Evolutionary conservation across 1,284 basidiomycete species (phyloP).

Genomic region (Pterulicium gracile): DNA sequence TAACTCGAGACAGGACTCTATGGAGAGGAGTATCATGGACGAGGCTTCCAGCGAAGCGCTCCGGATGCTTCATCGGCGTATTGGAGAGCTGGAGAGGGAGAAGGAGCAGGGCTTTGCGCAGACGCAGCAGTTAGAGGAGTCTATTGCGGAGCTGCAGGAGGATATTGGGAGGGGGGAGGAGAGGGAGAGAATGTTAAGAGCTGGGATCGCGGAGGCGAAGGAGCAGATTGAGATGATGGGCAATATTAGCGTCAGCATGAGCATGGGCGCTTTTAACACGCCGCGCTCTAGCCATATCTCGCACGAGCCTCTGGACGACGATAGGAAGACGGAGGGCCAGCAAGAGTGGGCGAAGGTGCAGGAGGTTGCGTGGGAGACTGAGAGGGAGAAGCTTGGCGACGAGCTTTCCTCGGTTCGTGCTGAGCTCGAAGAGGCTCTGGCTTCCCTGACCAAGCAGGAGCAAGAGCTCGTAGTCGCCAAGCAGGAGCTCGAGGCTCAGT

Average conservation of each 20-base stretch:
- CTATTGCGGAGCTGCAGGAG: conserved; percentile 31
- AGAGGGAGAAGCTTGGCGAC: conserved; percentile 27
- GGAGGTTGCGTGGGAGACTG: conserved; percentile 38
- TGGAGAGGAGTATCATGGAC: conserved; percentile 68
- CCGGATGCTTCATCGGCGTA: conserved; percentile 52
- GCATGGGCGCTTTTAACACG: conserved; percentile 12
- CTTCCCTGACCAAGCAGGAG: conserved; percentile 28
- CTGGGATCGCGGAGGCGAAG: conserved; percentile 38
- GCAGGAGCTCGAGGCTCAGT: conserved; percentile 50
- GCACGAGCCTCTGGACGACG: neutral
- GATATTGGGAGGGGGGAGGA: conserved; percentile 40
- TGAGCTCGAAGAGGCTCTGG: conserved; percentile 29
- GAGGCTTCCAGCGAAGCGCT: conserved; percentile 64
- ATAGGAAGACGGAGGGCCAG: conserved; percentile 24
- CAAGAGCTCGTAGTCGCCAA: conserved; percentile 39
- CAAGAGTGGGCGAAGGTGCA: conserved; percentile 26
- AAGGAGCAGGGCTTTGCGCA: conserved; percentile 32
- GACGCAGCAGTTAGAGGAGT: conserved; percentile 4
- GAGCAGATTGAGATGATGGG: conserved; percentile 49
- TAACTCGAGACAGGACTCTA: conserved; percentile 48
- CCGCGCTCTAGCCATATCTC: neutral
- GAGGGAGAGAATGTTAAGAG: conserved; percentile 36
- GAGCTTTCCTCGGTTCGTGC: conserved; percentile 24
- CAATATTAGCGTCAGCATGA: conserved; percentile 26
- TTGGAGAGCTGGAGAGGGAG: conserved; percentile 50